Percentiles rank a stretch among this genome's conserved stretches.
Evolutionary conservation across 2,329 filamentous ascomycete genomes (phyloP).

Genomic region (Mollisia scopiformis): DNA sequence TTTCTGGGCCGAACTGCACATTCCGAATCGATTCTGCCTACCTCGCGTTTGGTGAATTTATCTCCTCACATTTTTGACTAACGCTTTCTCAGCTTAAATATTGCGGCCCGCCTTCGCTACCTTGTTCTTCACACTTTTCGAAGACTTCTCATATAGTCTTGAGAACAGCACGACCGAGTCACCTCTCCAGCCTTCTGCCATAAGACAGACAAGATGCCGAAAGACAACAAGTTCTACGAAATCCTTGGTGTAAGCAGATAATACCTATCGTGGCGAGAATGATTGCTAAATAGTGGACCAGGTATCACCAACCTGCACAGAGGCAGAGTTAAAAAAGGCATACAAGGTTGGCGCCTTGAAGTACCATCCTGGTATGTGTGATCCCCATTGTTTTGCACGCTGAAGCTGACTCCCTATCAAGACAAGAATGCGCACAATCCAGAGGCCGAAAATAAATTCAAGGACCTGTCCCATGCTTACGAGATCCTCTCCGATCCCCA

Average conservation of each 20-base stretch:
- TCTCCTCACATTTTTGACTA: background rate
- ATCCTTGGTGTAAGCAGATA: conserved; percentile 73
- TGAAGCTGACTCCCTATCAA: conserved; percentile 40
- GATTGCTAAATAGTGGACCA: conserved; percentile 44
- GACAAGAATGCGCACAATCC: conserved; percentile 98
- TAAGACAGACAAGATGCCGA: conserved; percentile 63
- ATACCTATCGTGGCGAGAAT: conserved; percentile 12
- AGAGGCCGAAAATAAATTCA: conserved; percentile 95
- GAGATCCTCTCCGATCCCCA: conserved; percentile 91
- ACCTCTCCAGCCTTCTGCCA: conserved; percentile 3
- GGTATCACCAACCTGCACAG: conserved; percentile 79
- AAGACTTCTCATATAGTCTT: conserved; percentile 1
- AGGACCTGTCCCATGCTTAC: conserved; percentile 94
- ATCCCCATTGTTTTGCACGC: background rate
- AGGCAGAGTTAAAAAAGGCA: conserved; percentile 87
- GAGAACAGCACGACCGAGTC: background rate
- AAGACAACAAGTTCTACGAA: conserved; percentile 81
- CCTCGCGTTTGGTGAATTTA: background rate
- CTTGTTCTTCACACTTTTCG: conserved; percentile 1
- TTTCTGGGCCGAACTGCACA: background rate
- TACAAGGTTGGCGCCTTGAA: conserved; percentile 85
- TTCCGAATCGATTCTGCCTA: background rate
- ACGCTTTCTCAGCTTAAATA: background rate
- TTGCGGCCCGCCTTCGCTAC: background rate
- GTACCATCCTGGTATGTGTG: conserved; percentile 76